Percentiles rank a stretch among this genome's conserved stretches.
Evolutionary conservation across 176 grass and related monocot species (phyloP).

Genomic region (Aegilops bicornis): DNA sequence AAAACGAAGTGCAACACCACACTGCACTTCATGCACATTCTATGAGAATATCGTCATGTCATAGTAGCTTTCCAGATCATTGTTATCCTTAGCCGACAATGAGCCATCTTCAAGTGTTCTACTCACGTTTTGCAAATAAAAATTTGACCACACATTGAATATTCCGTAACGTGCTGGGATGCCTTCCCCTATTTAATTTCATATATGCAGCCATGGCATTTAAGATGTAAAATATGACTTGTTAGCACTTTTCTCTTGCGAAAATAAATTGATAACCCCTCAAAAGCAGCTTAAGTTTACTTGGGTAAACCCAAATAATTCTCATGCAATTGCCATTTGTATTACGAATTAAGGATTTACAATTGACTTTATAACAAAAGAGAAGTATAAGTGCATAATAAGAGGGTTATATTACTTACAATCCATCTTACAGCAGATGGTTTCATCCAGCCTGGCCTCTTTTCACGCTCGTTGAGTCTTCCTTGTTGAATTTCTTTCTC

Average conservation of each 20-base stretch:
- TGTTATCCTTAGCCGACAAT: neutral
- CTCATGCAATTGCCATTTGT: neutral
- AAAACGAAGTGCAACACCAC: neutral
- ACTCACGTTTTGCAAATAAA: neutral
- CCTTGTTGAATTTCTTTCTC: slow-evolving; percentile 46
- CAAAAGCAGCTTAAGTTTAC: neutral
- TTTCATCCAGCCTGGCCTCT: slow-evolving; percentile 36
- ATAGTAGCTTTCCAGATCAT: slow-evolving; percentile 4
- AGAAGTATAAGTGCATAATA: slow-evolving; percentile 24
- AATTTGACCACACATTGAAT: neutral
- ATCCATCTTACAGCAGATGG: slow-evolving; percentile 38
- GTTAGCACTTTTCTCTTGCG: neutral
- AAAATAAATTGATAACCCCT: neutral
- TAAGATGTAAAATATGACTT: neutral
- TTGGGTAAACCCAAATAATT: neutral
- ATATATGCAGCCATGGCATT: neutral
- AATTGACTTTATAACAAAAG: neutral
- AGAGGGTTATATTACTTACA: slow-evolving; percentile 32
- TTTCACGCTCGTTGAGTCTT: slow-evolving; percentile 20
- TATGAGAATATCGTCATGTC: neutral
- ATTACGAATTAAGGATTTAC: neutral
- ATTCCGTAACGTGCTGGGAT: neutral
- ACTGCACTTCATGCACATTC: neutral
- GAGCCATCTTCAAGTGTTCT: neutral
- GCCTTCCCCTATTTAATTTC: neutral